Conservation (phyloP, 257 asterid genomes). For the Solanum appendiculatum region DNA sequence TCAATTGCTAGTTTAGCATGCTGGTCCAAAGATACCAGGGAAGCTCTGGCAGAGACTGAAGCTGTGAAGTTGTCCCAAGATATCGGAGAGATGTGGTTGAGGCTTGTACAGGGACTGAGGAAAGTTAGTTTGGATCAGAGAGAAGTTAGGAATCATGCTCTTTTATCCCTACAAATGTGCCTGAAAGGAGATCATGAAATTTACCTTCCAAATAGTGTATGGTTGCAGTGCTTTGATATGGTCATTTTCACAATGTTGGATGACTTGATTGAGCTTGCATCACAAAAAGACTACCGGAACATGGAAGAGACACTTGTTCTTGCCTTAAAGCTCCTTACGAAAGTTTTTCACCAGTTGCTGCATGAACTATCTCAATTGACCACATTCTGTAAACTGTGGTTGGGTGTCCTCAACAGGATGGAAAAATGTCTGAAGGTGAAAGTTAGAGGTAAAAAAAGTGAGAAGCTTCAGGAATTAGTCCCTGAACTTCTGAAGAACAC, state of each 20-base stretch:
- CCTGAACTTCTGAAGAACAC: conserved; percentile 77
- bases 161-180: conserved; percentile 59
- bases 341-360: conserved; percentile 51
- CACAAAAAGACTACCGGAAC: conserved; percentile 81
- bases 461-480: conserved; percentile 74
- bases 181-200: conserved; percentile 64
- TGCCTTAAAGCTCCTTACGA: conserved; percentile 61
- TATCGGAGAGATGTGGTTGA: conserved; percentile 93
- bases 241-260: conserved; percentile 83
- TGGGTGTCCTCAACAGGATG: conserved; percentile 71
- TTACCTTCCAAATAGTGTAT: conserved; percentile 42
- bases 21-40: conserved; percentile 76
- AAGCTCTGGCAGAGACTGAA: conserved; percentile 52
- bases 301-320: conserved; percentile 82
- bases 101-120: conserved; percentile 80
- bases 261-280: conserved; percentile 75
- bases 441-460: conserved; percentile 56
- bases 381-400: conserved; percentile 88
- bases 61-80: conserved; percentile 61
- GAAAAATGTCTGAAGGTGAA: conserved; percentile 73
- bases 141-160: conserved; percentile 17
- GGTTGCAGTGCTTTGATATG: conserved; percentile 84
- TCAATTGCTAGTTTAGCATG: conserved; percentile 52
- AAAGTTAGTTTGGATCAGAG: conserved; percentile 91
- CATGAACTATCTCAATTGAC: conserved; percentile 43